Percentiles rank a stretch among this genome's conserved stretches.
phyloP scores from a whole-genome alignment of 1,284 basidiomycete species.

The Cryptococcus sp. region DNA sequence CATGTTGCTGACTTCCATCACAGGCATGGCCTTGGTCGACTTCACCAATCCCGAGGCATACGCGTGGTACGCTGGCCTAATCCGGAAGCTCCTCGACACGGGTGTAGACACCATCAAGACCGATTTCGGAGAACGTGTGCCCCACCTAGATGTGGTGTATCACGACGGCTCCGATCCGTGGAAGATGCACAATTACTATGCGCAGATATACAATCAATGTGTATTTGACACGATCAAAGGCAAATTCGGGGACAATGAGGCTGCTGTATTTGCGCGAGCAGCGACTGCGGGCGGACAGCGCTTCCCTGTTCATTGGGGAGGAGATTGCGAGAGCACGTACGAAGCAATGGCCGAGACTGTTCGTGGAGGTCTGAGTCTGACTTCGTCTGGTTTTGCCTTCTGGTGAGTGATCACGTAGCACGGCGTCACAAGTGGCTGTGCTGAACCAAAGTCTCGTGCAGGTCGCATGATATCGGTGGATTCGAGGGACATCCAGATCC shows the following conservation, averaged over 20 bases:
- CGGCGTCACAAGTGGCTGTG: background rate
- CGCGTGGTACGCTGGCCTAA: conserved; percentile 67
- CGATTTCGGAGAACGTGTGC: conserved; percentile 68
- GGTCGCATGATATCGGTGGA: conserved; percentile 12
- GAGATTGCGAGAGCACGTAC: conserved; percentile 74
- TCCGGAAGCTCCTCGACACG: conserved; percentile 64
- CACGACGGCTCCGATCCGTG: conserved; percentile 68
- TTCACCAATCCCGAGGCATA: conserved; percentile 68
- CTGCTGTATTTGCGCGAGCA: conserved; percentile 69
- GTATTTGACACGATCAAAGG: conserved; percentile 66
- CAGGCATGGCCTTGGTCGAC: conserved; percentile 66
- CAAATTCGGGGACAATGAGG: conserved; percentile 65
- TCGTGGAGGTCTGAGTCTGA: conserved; percentile 67
- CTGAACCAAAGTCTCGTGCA: background rate
- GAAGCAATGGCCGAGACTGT: conserved; percentile 76
- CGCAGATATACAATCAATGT: conserved; percentile 68
- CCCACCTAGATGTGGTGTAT: conserved; percentile 64
- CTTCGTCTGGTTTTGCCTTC: conserved; percentile 57
- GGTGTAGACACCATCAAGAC: conserved; percentile 67
- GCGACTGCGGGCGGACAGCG: conserved; percentile 69
- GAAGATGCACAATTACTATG: conserved; percentile 57
- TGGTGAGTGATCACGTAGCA: conserved; percentile 2
- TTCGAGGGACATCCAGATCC: conserved; percentile 64
- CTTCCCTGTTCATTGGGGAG: conserved; percentile 64
- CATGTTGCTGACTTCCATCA: background rate